Evolutionary conservation across 352 stramenopile genomes (phyloP).

Genomic region (Pythium apleroticum): DNA sequence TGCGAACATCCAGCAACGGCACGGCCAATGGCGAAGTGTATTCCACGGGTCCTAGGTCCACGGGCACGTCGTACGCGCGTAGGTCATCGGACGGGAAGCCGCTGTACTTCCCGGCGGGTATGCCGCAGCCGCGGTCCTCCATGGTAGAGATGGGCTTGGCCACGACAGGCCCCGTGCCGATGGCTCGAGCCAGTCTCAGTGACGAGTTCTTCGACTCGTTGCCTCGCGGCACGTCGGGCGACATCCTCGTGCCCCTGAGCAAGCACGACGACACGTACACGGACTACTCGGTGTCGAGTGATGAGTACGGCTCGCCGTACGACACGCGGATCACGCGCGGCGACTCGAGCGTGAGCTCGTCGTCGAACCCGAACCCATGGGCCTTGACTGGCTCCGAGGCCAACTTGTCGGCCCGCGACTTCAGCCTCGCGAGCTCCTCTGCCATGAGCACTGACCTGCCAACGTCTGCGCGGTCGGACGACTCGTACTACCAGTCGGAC

Average conservation of each 20-base stretch:
- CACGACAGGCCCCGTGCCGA: not conserved
- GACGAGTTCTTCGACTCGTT: not conserved
- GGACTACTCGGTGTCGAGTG: conserved; percentile 15
- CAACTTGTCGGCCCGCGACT: conserved; percentile 1
- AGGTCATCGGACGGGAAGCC: not conserved
- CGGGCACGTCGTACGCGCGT: conserved; percentile 5
- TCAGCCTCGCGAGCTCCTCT: conserved; percentile 10
- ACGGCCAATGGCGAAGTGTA: not conserved
- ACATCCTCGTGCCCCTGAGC: conserved; percentile 2
- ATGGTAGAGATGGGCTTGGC: conserved; percentile 12
- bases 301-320: conserved; percentile 5
- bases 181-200: not conserved
- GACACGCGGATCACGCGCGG: not conserved
- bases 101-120: conserved; percentile 9
- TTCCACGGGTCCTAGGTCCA: not conserved
- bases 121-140: conserved; percentile 12
- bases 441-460: conserved; percentile 8
- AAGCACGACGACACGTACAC: conserved; percentile 11
- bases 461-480: conserved; percentile 7
- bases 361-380: conserved; percentile 21
- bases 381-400: not conserved
- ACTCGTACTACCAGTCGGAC: conserved; percentile 18
- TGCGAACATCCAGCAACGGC: not conserved
- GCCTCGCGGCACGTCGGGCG: not conserved
- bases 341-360: conserved; percentile 19